phyloP scores from a whole-genome alignment of 306 rosid genomes.

The Gastrolobium bilobum region DNA sequence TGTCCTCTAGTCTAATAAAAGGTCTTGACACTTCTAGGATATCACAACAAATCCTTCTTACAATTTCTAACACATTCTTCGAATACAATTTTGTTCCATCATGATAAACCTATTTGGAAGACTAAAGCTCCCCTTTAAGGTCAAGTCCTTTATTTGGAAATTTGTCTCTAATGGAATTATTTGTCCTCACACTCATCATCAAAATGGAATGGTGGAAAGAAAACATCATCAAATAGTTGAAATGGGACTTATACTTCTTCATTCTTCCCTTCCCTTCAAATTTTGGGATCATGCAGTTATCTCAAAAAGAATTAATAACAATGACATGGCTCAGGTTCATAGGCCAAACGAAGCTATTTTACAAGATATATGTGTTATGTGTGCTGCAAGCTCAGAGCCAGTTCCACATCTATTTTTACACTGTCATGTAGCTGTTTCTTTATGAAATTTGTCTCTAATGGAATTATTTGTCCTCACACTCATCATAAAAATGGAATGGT shows the following conservation, averaged over 20 bases:
- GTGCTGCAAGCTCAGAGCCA: neutral
- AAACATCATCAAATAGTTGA: too few relatives aligned
- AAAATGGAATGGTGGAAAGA: too few relatives aligned
- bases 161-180: neutral
- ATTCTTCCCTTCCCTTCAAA: too few relatives aligned
- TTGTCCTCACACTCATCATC: too few relatives aligned
- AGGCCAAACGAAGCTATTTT: neutral
- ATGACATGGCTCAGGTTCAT: too few relatives aligned
- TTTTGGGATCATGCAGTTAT: too few relatives aligned
- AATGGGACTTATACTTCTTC: too few relatives aligned
- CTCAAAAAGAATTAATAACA: neutral
- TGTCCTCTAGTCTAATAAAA: neutral
- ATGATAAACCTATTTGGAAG: constrained; percentile 18
- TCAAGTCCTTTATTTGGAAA: neutral
- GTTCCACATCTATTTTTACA: neutral
- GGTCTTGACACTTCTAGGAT: neutral
- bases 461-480: too few relatives aligned
- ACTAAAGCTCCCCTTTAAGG: neutral
- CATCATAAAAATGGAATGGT: too few relatives aligned
- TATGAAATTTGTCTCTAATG: neutral
- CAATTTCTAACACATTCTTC: neutral
- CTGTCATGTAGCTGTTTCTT: neutral
- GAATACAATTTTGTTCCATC: neutral
- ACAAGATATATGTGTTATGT: neutral
- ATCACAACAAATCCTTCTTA: neutral